Base-by-base conservation (phyloP, 768 basidiomycete genomes). In the Boletus rubescentipes region DNA sequence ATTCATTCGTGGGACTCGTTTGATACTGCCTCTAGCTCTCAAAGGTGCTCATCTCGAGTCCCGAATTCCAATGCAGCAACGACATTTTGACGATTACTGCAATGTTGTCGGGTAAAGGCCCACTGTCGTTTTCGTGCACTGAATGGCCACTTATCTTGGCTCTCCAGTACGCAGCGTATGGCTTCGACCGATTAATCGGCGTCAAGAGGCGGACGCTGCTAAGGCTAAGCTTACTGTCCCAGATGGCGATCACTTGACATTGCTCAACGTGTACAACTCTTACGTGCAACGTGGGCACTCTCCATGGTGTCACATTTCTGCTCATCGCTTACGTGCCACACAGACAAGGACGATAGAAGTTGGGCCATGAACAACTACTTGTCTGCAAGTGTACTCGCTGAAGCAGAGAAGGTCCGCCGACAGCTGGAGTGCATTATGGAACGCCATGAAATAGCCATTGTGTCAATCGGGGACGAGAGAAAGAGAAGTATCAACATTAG, bases 301-400 rank as follows among this genome's bases (percentile, higher is more conserved):
- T 16, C 14, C 49, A 26, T 14, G 6, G 9, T 44, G 18, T 14
- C 29, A 37, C 36, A 16, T 39, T n/a, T 35, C n/a, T 23, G 29
- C 18, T 42, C 18, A 2, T 51, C 35, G 50, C 45, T 50, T 6
- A 51, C 29, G n/a, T 18, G 9, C n/a, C 30, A 8, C 10, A 2
- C 61, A 91, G 90, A 94, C 66, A 78, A 78, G 55, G 70, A 82
- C 45, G 91, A 95, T 64, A 87, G 82, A 61, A 85, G 87, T 58
- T 99, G 96, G 97, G 77, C 91, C 20, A 95, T 91, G 90, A 80
- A 79, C 39, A 87, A 98, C 70, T 98, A 89, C 66, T 79, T 98
- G 41, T 91, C 91, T 2, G 79, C 75, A 9, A 85, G 92, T 53
- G 85, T 93, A 1, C 83, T 98, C 10, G 76, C 82, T 45, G 91